Base-by-base conservation (phyloP, 805 yeast genomes). In the Myxozyma lipomycoides region DNA sequence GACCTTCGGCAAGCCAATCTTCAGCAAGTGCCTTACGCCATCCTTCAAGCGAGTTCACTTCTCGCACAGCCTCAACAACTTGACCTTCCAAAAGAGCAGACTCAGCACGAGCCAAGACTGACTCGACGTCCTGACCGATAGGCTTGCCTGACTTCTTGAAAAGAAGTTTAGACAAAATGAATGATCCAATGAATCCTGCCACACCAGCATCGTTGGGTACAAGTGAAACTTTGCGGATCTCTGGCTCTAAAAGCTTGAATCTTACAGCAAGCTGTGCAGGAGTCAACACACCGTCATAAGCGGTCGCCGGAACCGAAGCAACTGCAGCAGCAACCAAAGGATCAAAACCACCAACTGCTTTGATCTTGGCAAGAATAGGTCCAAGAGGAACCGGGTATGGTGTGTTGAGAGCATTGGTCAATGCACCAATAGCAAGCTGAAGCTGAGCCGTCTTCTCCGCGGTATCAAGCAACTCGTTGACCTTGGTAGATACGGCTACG, bases 171-270 rank as follows among this genome's bases (percentile, higher is more conserved):
- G 95, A 84, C 65, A 90, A 85, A 6, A 88, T 49, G 59, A 77
- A 74, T 17, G 98, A 90, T 4, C 95, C 78, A 39, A 89, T 67
- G 69, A 93, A 96, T 26, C 96, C 98, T 61, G 91, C 78, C 48
- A 93, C 78, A 64, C 98, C 98, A 23, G 98, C 95, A 64, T 91
- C 86, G 61, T 95, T 95, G 48, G 98, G 97, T 55, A 90, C 78
- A 61, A 93, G 72, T 3, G 96, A 82, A 5, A 95, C 90, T 26
- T 88, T 80, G 68, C 95, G 83, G 65, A 93, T 79, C 70, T 91
- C 95, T 15, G 95, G 93, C 21, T 78, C 82, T 52, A 93, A 75
- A 47, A 82, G 72, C 58, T 81, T 79, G 86, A 95, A 87, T 63
- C 95, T 81, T 37, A 85, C 75, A 55, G 84, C 76, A 41, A 89